Evolutionary conservation across 768 basidiomycete species (phyloP).

Genomic region (Mycena latifolia): DNA sequence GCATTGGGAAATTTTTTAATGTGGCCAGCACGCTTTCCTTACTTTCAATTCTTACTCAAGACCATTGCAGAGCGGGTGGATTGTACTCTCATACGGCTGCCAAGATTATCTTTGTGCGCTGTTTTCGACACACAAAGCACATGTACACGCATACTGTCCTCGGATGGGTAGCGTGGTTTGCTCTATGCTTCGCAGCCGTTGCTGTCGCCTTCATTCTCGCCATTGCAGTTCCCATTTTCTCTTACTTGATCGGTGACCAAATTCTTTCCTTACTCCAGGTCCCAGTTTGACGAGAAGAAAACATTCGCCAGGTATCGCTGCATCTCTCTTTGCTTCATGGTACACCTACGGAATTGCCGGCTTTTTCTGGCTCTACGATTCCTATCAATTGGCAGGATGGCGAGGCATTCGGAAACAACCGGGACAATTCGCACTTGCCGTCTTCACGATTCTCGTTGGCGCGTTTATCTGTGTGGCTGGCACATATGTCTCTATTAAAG

Average conservation of each 20-base stretch:
- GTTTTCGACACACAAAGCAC: conserved; percentile 62
- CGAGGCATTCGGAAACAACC: conserved; percentile 47
- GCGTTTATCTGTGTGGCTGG: conserved; percentile 67
- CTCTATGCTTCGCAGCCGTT: conserved; percentile 55
- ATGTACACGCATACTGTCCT: conserved; percentile 63
- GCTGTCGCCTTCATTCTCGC: conserved; percentile 61
- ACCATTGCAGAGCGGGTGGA: conserved; percentile 51
- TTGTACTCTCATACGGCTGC: conserved; percentile 66
- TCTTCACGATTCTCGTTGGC: conserved; percentile 60
- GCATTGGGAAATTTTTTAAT: conserved; percentile 65
- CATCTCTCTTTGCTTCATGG: conserved; percentile 69
- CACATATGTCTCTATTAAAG: conserved; percentile 66
- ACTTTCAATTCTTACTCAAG: background rate
- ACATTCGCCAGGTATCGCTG: conserved; percentile 51
- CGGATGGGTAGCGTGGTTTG: conserved; percentile 63
- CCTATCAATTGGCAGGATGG: conserved; percentile 53
- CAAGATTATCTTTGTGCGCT: conserved; percentile 65
- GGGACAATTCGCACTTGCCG: conserved; percentile 49
- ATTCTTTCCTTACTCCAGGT: background rate
- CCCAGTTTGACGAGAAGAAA: background rate
- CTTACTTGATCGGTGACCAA: conserved; percentile 56
- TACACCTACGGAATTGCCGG: conserved; percentile 68
- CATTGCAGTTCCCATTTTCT: conserved; percentile 67
- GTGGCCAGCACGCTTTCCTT: conserved; percentile 41
- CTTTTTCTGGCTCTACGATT: conserved; percentile 67